A percentile compares a stretch with the other conserved stretches of the same genome.
phyloP scores from a whole-genome alignment of 768 basidiomycete species.

The Ramaria rubella region DNA sequence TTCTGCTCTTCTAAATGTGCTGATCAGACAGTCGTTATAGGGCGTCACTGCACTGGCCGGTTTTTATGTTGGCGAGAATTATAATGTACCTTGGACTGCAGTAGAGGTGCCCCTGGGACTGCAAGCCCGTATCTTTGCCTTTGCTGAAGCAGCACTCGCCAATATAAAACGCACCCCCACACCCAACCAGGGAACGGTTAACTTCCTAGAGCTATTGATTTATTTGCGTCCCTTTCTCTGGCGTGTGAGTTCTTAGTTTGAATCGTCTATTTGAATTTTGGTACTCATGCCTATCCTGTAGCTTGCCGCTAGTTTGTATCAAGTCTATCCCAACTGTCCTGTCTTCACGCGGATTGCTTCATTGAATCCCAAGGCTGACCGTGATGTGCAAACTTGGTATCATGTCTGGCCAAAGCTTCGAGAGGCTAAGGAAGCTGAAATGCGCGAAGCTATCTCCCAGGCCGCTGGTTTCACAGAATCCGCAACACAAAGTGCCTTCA shows the following conservation, averaged over 20 bases:
- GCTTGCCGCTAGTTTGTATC: not conserved
- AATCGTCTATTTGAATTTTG: not conserved
- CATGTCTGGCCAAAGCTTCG: not conserved
- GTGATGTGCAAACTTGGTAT: not conserved
- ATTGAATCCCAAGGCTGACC: not conserved
- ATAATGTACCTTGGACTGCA: no score
- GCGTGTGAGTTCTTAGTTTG: not conserved
- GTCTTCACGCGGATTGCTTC: not conserved
- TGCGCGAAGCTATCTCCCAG: not conserved
- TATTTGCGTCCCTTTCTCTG: not conserved
- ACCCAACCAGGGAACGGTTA: not conserved
- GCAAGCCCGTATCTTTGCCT: no score
- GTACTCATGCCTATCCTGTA: not conserved
- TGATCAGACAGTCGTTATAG: no score
- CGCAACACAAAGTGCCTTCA: not conserved
- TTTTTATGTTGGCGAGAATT: no score
- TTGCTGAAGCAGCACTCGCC: no score
- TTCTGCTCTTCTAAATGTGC: no score
- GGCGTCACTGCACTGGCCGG: no score
- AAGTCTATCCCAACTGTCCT: not conserved
- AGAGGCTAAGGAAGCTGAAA: not conserved
- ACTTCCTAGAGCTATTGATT: not conserved
- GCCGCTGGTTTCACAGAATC: not conserved
- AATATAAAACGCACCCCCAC: no score
- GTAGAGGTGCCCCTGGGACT: no score